Evolutionary conservation across 1,284 basidiomycete genomes (phyloP).

Genomic region (Puccinia polysora): DNA sequence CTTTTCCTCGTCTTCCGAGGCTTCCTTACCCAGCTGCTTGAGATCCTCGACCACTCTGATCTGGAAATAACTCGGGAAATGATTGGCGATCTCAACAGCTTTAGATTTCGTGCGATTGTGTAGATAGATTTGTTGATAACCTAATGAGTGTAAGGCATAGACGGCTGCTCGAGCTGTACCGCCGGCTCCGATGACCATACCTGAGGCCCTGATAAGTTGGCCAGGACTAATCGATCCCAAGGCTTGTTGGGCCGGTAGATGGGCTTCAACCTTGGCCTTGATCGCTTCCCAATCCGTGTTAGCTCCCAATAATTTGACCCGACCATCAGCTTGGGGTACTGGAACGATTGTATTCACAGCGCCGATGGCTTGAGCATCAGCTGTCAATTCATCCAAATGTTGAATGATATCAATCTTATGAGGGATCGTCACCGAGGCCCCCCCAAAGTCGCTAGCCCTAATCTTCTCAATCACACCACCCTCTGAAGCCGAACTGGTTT

Average conservation of each 20-base stretch:
- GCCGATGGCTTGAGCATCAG: slow-evolving; percentile 74
- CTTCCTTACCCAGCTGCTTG: slow-evolving; percentile 58
- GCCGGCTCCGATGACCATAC: slow-evolving; percentile 82
- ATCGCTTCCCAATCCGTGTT: slow-evolving; percentile 94
- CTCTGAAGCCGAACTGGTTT: slow-evolving; percentile 61
- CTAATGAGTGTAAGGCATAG: slow-evolving; percentile 72
- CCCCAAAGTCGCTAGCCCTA: slow-evolving; percentile 72
- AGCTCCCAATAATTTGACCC: slow-evolving; percentile 67
- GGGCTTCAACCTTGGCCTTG: slow-evolving; percentile 57
- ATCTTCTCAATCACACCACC: slow-evolving; percentile 66
- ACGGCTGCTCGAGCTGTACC: slow-evolving; percentile 88
- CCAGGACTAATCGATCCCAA: slow-evolving; percentile 52
- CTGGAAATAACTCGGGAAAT: slow-evolving; percentile 63
- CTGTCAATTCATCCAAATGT: slow-evolving; percentile 69
- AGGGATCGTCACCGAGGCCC: slow-evolving; percentile 92
- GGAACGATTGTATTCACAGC: slow-evolving; percentile 89
- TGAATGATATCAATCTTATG: slow-evolving; percentile 82
- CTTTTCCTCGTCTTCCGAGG: slow-evolving; percentile 63
- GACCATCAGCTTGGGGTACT: slow-evolving; percentile 55
- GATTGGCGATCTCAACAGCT: slow-evolving; percentile 64
- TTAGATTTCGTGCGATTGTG: slow-evolving; percentile 75
- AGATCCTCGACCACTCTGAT: slow-evolving; percentile 64
- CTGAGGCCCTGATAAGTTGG: slow-evolving; percentile 55
- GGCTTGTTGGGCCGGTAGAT: slow-evolving; percentile 44
- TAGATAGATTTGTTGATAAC: slow-evolving; percentile 68